Base-by-base conservation (phyloP, 164 flowering plant species). In the Macadamia integrifolia region DNA sequence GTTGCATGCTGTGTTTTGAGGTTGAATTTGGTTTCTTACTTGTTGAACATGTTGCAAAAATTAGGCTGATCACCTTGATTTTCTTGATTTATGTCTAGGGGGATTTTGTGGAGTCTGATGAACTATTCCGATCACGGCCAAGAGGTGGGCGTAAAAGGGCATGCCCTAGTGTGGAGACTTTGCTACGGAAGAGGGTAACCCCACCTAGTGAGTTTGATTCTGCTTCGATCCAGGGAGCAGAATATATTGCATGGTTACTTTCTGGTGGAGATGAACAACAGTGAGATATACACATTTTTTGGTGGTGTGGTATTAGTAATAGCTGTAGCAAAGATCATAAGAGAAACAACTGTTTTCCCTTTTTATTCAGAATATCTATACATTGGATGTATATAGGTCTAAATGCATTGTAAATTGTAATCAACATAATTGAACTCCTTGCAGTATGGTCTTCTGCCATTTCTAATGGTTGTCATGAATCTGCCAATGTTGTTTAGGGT, bases 91-190 rank as follows among this genome's bases (percentile, higher is more conserved):
- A 8, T 28, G 11, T 49, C 1, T 78, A 88, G 93, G 93, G 89
- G 6, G 88, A 88, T 77, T 88, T 89, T 78, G 82, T 65, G 46
- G 88, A 82, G 65, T 58, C 76, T 9, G 92, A 86, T 68, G 85
- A 78, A 69, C 88, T 77, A 35, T 88, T 86, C 67, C 73, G 73
- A 14, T 77, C 82, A 6, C 82, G 80, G 74, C 82, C 88, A 0
- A 80, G 88, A 35, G 97, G 97, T 64, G 97, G 97, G n/a, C 74
- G 86, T 62, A 87, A 92, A 75, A 81, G 91, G 68, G 66, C 62
- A 18, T 76, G 53, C 48, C 82, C 88, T 1, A 60, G 71, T 1
- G 70, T 86, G 1, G 93, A 88, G 65, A 66, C 76, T 28, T 70
- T 92, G 40, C 18, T 79, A 72, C 75, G 92, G 58, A 92, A 92